Evolutionary conservation across 345 rosid genomes (phyloP).

Genomic region (Dipteronia sinensis): DNA sequence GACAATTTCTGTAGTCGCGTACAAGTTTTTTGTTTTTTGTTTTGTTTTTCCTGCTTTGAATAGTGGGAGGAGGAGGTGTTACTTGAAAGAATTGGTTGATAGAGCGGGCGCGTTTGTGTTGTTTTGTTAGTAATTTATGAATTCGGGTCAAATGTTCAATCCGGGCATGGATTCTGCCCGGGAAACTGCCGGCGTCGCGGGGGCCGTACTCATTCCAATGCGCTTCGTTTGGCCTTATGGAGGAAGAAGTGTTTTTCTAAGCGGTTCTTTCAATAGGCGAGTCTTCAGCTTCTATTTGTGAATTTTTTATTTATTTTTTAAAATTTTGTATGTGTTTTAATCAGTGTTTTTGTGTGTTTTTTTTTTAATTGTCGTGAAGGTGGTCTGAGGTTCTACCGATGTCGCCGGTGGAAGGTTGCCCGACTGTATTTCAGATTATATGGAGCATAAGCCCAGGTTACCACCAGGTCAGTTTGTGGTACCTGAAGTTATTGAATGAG

Average conservation of each 20-base stretch:
- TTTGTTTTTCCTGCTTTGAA: neutral
- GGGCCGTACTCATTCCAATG: constrained; percentile 39
- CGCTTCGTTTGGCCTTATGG: constrained; percentile 72
- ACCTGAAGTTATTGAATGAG: neutral
- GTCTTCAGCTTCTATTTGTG: neutral
- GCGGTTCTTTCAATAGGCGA: constrained; percentile 70
- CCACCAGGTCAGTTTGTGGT: constrained; percentile 58
- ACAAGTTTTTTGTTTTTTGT: neutral
- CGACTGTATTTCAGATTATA: constrained; percentile 64
- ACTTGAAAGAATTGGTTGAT: constrained; percentile 1
- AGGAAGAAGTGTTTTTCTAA: constrained; percentile 55
- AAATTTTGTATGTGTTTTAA: neutral
- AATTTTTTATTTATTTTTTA: neutral
- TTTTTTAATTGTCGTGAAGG: constrained; percentile 32
- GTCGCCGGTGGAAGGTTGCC: constrained; percentile 72
- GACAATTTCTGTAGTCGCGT: neutral
- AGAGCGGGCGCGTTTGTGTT: neutral
- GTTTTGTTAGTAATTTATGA: neutral
- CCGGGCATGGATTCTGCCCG: constrained; percentile 42
- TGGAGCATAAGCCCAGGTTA: constrained; percentile 58
- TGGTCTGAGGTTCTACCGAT: constrained; percentile 60
- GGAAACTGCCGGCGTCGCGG: constrained; percentile 34
- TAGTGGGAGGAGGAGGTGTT: neutral
- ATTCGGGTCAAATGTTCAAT: constrained; percentile 38
- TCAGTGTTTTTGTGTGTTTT: neutral